phyloP scores from a whole-genome alignment of 2,329 filamentous ascomycete genomes.

The Mycosphaerella arachidis region DNA sequence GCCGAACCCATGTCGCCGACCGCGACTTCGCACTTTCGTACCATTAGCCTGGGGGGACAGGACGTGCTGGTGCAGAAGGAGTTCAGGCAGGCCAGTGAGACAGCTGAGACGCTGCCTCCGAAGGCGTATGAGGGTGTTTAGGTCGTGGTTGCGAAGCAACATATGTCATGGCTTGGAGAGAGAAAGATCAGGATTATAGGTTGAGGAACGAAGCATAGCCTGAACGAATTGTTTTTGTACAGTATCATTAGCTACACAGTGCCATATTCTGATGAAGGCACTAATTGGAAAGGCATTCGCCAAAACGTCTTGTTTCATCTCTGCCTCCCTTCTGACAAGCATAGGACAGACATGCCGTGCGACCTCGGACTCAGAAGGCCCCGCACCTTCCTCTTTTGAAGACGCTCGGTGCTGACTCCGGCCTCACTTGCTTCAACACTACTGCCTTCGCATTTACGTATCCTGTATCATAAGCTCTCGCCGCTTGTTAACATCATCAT shows the following conservation, averaged over 20 bases:
- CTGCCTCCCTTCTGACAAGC: too few relatives aligned
- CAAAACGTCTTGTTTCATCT: too few relatives aligned
- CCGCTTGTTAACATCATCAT: not conserved
- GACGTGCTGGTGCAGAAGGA: conserved; percentile 27
- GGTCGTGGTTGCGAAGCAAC: not conserved
- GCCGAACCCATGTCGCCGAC: conserved; percentile 18
- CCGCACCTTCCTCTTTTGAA: not conserved
- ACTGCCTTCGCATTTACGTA: not conserved
- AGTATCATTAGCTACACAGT: not conserved
- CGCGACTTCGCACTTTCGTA: conserved; percentile 8
- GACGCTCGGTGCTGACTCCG: not conserved
- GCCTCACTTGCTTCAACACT: not conserved
- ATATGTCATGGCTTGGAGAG: not conserved
- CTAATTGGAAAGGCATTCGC: not conserved
- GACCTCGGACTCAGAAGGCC: not conserved
- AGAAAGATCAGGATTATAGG: not conserved
- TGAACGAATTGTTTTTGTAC: not conserved
- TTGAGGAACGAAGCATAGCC: not conserved
- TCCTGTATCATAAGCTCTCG: not conserved
- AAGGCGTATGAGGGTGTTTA: conserved; percentile 13
- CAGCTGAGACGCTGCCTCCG: conserved; percentile 14
- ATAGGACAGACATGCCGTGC: not conserved
- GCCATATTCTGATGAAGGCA: not conserved
- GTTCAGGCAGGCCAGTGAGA: conserved; percentile 27
- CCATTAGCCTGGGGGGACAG: conserved; percentile 9